Percentiles rank a stretch among this genome's conserved stretches.
Conservation (phyloP, 176 grass and related monocot genomes). For the Triticum timopheevii region DNA sequence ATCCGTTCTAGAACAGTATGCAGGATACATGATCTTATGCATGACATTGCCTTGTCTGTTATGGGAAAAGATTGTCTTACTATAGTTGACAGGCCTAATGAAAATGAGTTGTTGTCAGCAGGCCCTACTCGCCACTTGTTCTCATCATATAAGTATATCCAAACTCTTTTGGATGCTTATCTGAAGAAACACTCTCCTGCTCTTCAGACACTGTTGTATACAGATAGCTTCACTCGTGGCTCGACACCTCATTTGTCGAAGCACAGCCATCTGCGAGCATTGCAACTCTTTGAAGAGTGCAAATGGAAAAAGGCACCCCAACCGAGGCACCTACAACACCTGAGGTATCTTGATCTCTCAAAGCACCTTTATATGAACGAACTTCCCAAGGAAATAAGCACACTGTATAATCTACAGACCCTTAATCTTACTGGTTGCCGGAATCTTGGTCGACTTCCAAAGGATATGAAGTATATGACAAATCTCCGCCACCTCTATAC, state of each 20-base stretch:
- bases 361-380: fast-evolving
- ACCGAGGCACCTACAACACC: not conserved
- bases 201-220: not conserved
- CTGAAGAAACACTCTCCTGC: not conserved
- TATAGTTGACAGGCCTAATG: not conserved
- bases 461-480: slow-evolving; percentile 37
- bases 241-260: not conserved
- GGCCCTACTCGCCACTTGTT: not conserved
- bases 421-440: fast-evolving
- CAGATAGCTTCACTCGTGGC: fast-evolving
- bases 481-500: slow-evolving; percentile 30
- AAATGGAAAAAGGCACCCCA: fast-evolving
- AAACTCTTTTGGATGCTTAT: not conserved
- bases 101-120: not conserved
- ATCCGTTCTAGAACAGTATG: too few relatives aligned
- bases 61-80: not conserved
- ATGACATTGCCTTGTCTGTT: too few relatives aligned
- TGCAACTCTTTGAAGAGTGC: not conserved
- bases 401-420: not conserved
- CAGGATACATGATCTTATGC: too few relatives aligned
- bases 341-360: slow-evolving; percentile 1
- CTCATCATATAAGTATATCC: fast-evolving
- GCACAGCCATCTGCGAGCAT: not conserved
- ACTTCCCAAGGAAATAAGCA: slow-evolving; percentile 11
- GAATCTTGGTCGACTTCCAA: not conserved